phyloP scores from a whole-genome alignment of 169 alveolate species.

The Condylostoma magnum region DNA sequence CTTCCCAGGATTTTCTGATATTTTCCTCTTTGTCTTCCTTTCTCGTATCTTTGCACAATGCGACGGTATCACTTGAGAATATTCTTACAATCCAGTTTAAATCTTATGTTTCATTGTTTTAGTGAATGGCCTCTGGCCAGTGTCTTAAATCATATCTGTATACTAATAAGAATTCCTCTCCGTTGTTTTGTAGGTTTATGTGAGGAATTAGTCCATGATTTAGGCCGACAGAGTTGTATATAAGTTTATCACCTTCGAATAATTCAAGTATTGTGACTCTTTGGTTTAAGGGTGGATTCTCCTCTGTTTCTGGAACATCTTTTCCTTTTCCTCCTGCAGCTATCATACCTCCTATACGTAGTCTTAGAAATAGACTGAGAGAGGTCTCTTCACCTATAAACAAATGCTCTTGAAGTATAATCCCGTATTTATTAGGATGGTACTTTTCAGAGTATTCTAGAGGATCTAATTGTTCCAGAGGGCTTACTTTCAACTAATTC shows the following conservation, averaged over 20 bases:
- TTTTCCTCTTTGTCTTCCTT: constrained; percentile 87
- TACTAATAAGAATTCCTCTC: background rate
- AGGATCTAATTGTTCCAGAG: constrained; percentile 61
- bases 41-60: constrained; percentile 81
- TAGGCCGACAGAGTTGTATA: constrained; percentile 55
- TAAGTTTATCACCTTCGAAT: constrained; percentile 61
- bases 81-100: constrained; percentile 74
- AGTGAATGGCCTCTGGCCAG: constrained; percentile 69
- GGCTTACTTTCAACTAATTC: constrained; percentile 32
- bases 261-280: constrained; percentile 55
- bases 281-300: background rate
- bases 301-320: constrained; percentile 31
- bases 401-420: constrained; percentile 79
- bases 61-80: constrained; percentile 70
- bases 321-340: constrained; percentile 40
- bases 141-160: constrained; percentile 64
- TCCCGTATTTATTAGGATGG: constrained; percentile 77
- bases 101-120: constrained; percentile 50
- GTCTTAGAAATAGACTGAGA: constrained; percentile 63
- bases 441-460: constrained; percentile 63
- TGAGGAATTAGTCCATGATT: constrained; percentile 60
- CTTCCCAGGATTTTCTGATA: constrained; percentile 83
- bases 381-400: constrained; percentile 67
- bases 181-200: constrained; percentile 17
- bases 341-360: constrained; percentile 40